Evolutionary conservation across 2,329 filamentous ascomycete genomes (phyloP), one percentile per base, ranked within the genome.

Genomic region (Neodidymelliopsis sp.): DNA sequence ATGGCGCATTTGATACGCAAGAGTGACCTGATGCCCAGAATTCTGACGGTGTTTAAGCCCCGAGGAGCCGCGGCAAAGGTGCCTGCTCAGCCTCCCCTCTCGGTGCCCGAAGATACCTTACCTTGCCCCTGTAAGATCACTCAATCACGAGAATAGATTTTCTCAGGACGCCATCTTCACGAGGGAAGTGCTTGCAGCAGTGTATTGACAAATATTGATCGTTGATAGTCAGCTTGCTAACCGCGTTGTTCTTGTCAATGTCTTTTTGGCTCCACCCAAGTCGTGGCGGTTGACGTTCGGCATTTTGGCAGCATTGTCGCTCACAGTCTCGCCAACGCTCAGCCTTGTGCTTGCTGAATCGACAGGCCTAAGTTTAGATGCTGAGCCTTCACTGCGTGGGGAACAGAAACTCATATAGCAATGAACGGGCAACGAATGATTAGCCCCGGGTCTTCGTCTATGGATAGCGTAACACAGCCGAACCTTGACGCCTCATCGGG

Each of bases 11-110:
- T n/a, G n/a, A n/a, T n/a, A n/a, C n/a, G n/a, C n/a, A n/a, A n/a
- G n/a, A n/a, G n/a, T n/a, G n/a, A n/a, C n/a, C n/a, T n/a, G n/a
- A n/a, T n/a, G n/a, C n/a, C n/a, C n/a, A n/a, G n/a, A n/a, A n/a
- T 11, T 1, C 13, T 13, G 2, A 5, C 3, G 23, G 20, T 15
- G n/a, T n/a, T 18, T 18, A 7, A 23, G 15, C 15, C 15, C 6
- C 5, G 13, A 28, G n/a, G n/a, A 16, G 28, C 29, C 19, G 29
- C 38, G 33, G 33, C 22, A 18, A 25, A 15, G 18, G 13, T 20
- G 6, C n/a, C 11, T 40, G 29, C 47, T 41, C 47, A 44, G 47
- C 47, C 47, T 20, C 25, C n/a, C 13, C 13, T 31, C n/a, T 50
- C 47, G 47, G 47, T 40, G 13, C n/a, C 47, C 47, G 40, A 45